Percentiles rank a stretch among this genome's conserved stretches.
Conservation (phyloP, 2,329 filamentous ascomycete genomes). For the Claviceps sp. region DNA sequence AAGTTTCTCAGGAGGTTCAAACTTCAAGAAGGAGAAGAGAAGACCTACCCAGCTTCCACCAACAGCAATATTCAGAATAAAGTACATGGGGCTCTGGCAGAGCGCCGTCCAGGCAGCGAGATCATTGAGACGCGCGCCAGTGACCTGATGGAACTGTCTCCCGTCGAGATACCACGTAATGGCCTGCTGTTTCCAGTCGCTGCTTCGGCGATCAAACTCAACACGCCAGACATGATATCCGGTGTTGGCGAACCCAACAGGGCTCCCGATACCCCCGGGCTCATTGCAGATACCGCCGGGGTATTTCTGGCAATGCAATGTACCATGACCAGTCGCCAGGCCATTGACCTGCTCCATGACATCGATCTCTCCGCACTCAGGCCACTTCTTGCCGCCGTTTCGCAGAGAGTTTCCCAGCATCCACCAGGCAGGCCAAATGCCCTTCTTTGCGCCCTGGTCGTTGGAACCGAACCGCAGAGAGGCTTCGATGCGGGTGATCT, state of each 20-base stretch:
- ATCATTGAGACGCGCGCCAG: conserved; percentile 30
- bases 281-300: conserved; percentile 38
- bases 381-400: conserved; percentile 33
- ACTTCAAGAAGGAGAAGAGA: neutral
- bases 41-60: conserved; percentile 38
- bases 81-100: conserved; percentile 34
- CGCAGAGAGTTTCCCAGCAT: conserved; percentile 37
- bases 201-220: conserved; percentile 33
- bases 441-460: conserved; percentile 29
- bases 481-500: conserved; percentile 32
- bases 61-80: conserved; percentile 43
- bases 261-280: conserved; percentile 27
- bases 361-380: conserved; percentile 41
- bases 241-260: conserved; percentile 23
- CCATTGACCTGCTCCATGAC: conserved; percentile 45
- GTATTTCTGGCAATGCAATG: conserved; percentile 35
- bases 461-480: conserved; percentile 33
- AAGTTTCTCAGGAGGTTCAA: neutral
- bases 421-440: conserved; percentile 48
- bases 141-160: conserved; percentile 27
- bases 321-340: conserved; percentile 30
- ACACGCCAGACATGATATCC: conserved; percentile 37
- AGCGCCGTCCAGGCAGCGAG: conserved; percentile 34
- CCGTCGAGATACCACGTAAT: conserved; percentile 39
- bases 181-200: conserved; percentile 32